phyloP scores from a whole-genome alignment of 2,329 filamentous ascomycete species.

The Bipolaris cookei region DNA sequence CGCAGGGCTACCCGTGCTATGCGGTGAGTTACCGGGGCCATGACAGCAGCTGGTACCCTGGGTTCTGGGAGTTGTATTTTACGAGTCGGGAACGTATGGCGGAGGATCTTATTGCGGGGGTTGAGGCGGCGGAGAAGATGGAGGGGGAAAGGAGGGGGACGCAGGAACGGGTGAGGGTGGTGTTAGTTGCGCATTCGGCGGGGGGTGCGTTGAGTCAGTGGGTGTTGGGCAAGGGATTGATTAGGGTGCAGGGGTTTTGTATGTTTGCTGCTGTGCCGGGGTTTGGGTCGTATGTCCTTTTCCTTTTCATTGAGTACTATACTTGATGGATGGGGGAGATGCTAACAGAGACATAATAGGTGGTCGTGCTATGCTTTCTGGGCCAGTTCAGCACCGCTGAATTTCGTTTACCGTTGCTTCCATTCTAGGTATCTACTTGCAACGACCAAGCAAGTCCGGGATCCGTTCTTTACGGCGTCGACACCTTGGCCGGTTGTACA shows the following conservation, averaged over 20 bases:
- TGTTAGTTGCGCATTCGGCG: slow-evolving; percentile 60
- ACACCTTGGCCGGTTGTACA: slow-evolving; percentile 52
- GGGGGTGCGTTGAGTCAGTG: slow-evolving; percentile 61
- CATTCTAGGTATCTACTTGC: slow-evolving; percentile 59
- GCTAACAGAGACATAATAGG: slow-evolving; percentile 6
- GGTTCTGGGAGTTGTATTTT: slow-evolving; percentile 57
- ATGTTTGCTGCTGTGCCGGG: slow-evolving; percentile 58
- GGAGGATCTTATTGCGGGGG: slow-evolving; percentile 51
- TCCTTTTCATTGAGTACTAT: too few relatives aligned
- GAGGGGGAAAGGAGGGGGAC: slow-evolving; percentile 40
- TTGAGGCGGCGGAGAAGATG: slow-evolving; percentile 41
- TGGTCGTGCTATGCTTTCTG: slow-evolving; percentile 37
- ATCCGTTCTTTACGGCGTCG: slow-evolving; percentile 58
- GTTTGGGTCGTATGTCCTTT: slow-evolving; percentile 55
- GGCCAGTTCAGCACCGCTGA: slow-evolving; percentile 29
- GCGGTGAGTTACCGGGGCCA: slow-evolving; percentile 62
- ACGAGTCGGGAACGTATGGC: slow-evolving; percentile 54
- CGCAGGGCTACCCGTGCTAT: slow-evolving; percentile 57
- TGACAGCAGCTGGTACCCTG: slow-evolving; percentile 60
- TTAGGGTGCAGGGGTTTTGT: slow-evolving; percentile 54
- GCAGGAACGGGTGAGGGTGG: slow-evolving; percentile 43
- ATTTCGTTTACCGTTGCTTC: slow-evolving; percentile 56
- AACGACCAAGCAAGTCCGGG: slow-evolving; percentile 56
- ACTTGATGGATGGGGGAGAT: background rate
- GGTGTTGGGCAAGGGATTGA: slow-evolving; percentile 52